Evolutionary conservation across 768 basidiomycete genomes (phyloP).

Genomic region (Russula sp.): DNA sequence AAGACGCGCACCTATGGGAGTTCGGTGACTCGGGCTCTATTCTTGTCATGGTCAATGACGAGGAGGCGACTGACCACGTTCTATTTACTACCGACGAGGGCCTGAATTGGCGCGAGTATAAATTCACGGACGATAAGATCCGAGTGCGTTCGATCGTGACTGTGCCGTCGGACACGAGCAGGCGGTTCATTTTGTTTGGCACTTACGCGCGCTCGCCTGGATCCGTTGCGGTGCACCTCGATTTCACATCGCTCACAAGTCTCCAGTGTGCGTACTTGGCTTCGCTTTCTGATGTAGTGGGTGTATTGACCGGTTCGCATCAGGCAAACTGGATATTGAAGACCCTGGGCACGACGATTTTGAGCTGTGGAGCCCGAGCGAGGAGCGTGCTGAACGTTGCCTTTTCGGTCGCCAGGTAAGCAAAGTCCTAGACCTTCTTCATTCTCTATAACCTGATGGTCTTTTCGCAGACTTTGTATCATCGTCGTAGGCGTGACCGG

Average conservation of each 20-base stretch:
- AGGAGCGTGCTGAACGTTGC: conserved; percentile 80
- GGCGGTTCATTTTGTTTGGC: conserved; percentile 85
- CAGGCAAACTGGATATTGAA: conserved; percentile 63
- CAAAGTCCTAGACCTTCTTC: neutral
- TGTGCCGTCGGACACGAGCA: conserved; percentile 83
- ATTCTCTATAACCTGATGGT: neutral
- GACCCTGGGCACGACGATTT: conserved; percentile 87
- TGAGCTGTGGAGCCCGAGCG: conserved; percentile 93
- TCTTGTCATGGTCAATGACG: conserved; percentile 91
- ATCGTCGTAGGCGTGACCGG: conserved; percentile 70
- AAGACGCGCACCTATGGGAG: conserved; percentile 96
- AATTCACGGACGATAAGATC: conserved; percentile 67
- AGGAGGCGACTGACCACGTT: conserved; percentile 83
- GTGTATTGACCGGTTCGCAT: conserved; percentile 3
- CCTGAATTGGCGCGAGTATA: conserved; percentile 78
- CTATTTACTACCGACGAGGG: conserved; percentile 91
- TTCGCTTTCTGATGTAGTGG: neutral
- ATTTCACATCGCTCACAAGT: conserved; percentile 74
- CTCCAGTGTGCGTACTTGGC: conserved; percentile 55
- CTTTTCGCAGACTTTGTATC: conserved; percentile 67
- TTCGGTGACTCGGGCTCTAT: conserved; percentile 97
- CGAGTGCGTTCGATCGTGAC: conserved; percentile 75
- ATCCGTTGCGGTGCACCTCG: conserved; percentile 74
- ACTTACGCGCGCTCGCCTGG: conserved; percentile 38
- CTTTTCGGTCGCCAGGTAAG: conserved; percentile 85